Evolutionary conservation across 371 early-diverging fungal genomes (phyloP).

Genomic region (Syncephalastrum monosporum): DNA sequence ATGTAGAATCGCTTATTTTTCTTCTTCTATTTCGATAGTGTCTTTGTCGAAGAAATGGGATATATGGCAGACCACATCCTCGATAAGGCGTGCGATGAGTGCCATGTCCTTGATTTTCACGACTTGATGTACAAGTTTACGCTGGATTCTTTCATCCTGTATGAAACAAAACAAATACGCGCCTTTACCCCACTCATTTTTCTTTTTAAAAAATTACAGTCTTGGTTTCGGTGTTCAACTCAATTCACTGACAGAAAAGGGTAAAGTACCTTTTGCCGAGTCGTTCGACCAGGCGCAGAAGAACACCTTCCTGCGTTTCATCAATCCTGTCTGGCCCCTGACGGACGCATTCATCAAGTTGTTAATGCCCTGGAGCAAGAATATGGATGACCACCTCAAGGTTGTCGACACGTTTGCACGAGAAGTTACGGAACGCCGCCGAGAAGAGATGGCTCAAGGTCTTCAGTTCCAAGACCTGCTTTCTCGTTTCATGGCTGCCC

Average conservation of each 20-base stretch:
- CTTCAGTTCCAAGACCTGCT: conserved; percentile 50
- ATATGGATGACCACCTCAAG: conserved; percentile 38
- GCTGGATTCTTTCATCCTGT: conserved; percentile 59
- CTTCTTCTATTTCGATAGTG: conserved; percentile 22
- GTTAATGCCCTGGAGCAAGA: conserved; percentile 17
- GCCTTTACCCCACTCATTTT: too few species aligned
- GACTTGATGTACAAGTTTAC: conserved; percentile 53
- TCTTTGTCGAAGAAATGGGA: conserved; percentile 50
- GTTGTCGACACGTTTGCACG: conserved; percentile 49
- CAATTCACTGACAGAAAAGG: conserved; percentile 23
- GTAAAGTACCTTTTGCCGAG: conserved; percentile 50
- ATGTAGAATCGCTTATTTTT: conserved; percentile 2
- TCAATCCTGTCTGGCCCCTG: conserved; percentile 42
- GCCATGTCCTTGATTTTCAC: conserved; percentile 41
- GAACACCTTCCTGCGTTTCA: conserved; percentile 31
- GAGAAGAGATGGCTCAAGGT: conserved; percentile 22
- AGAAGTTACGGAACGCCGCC: conserved; percentile 42
- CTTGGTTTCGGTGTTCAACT: conserved; percentile 50
- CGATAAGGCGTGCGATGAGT: conserved; percentile 30
- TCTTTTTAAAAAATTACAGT: conserved; percentile 8
- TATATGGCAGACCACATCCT: conserved; percentile 31
- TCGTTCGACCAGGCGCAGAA: conserved; percentile 57
- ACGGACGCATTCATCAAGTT: conserved; percentile 20
- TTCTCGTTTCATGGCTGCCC: conserved; percentile 53
- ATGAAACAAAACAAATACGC: conserved; percentile 11